Conservation (phyloP, 2,329 filamentous ascomycete genomes). For the Apiospora phragmitis region DNA sequence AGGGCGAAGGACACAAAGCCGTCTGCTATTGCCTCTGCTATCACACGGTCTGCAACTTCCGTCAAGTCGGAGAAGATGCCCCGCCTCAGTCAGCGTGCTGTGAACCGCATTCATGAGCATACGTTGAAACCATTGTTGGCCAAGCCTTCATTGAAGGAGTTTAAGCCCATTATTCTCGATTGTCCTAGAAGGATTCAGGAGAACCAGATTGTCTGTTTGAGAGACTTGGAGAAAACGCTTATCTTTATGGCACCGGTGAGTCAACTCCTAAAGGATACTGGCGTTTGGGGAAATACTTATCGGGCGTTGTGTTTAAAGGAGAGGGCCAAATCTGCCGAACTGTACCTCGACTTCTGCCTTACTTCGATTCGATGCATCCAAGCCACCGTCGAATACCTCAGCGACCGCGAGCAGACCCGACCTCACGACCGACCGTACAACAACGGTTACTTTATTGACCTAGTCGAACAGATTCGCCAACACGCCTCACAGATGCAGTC, state of each 20-base stretch:
- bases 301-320: conserved; percentile 74
- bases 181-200: conserved; percentile 77
- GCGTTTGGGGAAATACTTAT: conserved; percentile 66
- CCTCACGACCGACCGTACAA: conserved; percentile 88
- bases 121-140: conserved; percentile 77
- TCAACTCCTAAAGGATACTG: conserved; percentile 55
- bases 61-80: conserved; percentile 51
- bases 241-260: conserved; percentile 93
- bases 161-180: conserved; percentile 76
- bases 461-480: conserved; percentile 88
- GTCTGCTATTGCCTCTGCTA: conserved; percentile 52
- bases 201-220: conserved; percentile 85
- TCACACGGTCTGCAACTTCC: conserved; percentile 59
- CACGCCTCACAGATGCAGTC: conserved; percentile 84
- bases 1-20: conserved; percentile 47
- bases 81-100: conserved; percentile 67
- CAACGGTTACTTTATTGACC: conserved; percentile 95
- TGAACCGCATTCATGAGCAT: conserved; percentile 76
- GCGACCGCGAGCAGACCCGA: conserved; percentile 82
- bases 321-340: conserved; percentile 67
- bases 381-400: conserved; percentile 82
- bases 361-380: conserved; percentile 88
- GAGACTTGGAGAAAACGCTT: conserved; percentile 92
- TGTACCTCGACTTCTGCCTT: conserved; percentile 87
- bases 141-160: conserved; percentile 73